Base-by-base conservation (phyloP, 2,329 filamentous ascomycete species). In the Pyricularia sp. region DNA sequence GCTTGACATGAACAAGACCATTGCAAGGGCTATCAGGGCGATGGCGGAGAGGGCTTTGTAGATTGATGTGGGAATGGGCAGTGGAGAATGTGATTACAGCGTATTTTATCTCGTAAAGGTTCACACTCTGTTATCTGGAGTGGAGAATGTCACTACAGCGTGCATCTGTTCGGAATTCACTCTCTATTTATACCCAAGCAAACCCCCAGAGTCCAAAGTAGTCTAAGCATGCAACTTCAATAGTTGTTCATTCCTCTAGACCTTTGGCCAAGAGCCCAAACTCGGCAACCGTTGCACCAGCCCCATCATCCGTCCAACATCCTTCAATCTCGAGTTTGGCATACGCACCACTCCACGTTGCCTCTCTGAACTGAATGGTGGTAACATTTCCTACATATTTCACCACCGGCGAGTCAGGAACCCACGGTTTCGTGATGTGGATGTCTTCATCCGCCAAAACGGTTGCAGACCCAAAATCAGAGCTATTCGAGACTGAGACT, bases 371-470 rank as follows among this genome's bases (percentile, higher is more conserved):
- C 25, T 65, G 31, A 17, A 70, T 50, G 26, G 33, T 69, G 26
- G 69, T 70, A 25, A 50, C 58, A 36, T 70, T 70, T 9, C 68
- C 69, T 6, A 20, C 28, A 59, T 69, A 69, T 31, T 55, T 65
- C 25, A 70, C 69, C n/a, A 70, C 68, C 17, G 68, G 64, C 33
- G 68, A 69, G 17, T 50, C 55, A 20, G 68, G 63, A 30, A 50
- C 28, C 68, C 66, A 75, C 12, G 73, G 73, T 66, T 70, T 72
- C 50, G 69, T 71, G 25, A 75, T 72, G 12, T 63, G 65, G 10
- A 75, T 69, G 14, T 66, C 67, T 6, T 70, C 65, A 23, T 70
- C 72, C 23, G 68, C 63, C 50, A 68, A 70, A 2, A 73, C 70
- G 30, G 63, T 30, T 23, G 25, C 69, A 67, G 70, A 71, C 25